phyloP scores from a whole-genome alignment of 768 basidiomycete species.

The Russula olivacea region DNA sequence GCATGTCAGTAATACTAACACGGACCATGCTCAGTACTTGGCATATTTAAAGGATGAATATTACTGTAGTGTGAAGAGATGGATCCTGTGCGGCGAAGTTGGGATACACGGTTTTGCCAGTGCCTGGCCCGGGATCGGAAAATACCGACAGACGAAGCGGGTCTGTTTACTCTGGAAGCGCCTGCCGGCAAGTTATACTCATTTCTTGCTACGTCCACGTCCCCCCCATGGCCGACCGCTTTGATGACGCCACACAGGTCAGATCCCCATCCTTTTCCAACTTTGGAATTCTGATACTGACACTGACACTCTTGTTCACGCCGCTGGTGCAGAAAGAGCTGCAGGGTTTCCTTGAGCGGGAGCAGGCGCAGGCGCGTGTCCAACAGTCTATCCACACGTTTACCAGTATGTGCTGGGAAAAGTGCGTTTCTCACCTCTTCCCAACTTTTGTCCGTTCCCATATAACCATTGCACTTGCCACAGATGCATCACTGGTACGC shows the following conservation, averaged over 20 bases:
- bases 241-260: constrained; percentile 78
- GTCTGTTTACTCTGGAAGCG: neutral
- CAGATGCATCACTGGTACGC: constrained; percentile 78
- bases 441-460: neutral
- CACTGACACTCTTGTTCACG: too few species aligned
- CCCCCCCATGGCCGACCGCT: constrained; percentile 46
- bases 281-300: constrained; percentile 1
- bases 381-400: constrained; percentile 69
- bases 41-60: too few species aligned
- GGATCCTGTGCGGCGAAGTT: too few species aligned
- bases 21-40: neutral
- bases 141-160: neutral
- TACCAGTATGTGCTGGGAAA: constrained; percentile 88
- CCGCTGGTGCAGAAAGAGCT: constrained; percentile 65
- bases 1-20: neutral
- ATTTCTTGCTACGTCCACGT: neutral
- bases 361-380: constrained; percentile 72
- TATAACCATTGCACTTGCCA: neutral
- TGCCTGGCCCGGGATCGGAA: neutral
- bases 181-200: neutral
- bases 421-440: constrained; percentile 45
- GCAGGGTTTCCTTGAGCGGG: constrained; percentile 65
- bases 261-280: constrained; percentile 18
- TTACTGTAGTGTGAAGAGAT: too few species aligned
- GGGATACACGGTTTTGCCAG: too few species aligned